Base-by-base conservation (phyloP, 768 basidiomycete genomes). In the Suillus subaureus region DNA sequence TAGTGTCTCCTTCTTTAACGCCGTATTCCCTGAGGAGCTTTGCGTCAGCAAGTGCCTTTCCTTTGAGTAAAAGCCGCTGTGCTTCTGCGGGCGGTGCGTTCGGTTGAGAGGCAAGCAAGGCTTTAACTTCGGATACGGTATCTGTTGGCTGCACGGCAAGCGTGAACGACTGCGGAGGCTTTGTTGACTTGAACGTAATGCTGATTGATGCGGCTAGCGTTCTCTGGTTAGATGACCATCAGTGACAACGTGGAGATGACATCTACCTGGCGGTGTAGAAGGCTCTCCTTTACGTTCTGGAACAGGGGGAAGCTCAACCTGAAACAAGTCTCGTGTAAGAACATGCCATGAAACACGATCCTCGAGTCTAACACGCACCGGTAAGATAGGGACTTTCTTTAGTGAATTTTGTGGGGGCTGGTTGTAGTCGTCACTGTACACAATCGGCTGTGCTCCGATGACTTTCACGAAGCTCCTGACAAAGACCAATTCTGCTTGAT, bases 11-110 rank as follows among this genome's bases (percentile, higher is more conserved):
- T 73, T 90, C 86, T 71, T 89, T 86, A 72, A 96, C 83, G 72
- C 80, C 86, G 81, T 98, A 99, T 75, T 99, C 97, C 73, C 91
- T 91, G 47, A 99, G 80, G 12, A 99, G 86, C 74, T 96, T 97
- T 31, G 80, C 80, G 80, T 98, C 97, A 18, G 88, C 89, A 68
- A 99, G 85, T 0, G 91, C 95, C 77, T 99, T 99, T 64, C 97
- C 97, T 79, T 96, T 98, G 62, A 97, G 82, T 13, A 99, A 82
- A 18, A 98, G 85, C 4, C 97, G 83, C 77, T 97, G 96, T 37
- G 85, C 82, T 73, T 94, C 89, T 54, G 89, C 85, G 11, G 91
- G 86, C 0, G 96, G 96, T 0, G 93, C 93, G 58, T 81, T 79
- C 35, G 87, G 80, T 69, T 89, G 81, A 1, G 86, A 73, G 16